Conservation (phyloP, 1,284 basidiomycete genomes). For the Neonothopanus nambi region DNA sequence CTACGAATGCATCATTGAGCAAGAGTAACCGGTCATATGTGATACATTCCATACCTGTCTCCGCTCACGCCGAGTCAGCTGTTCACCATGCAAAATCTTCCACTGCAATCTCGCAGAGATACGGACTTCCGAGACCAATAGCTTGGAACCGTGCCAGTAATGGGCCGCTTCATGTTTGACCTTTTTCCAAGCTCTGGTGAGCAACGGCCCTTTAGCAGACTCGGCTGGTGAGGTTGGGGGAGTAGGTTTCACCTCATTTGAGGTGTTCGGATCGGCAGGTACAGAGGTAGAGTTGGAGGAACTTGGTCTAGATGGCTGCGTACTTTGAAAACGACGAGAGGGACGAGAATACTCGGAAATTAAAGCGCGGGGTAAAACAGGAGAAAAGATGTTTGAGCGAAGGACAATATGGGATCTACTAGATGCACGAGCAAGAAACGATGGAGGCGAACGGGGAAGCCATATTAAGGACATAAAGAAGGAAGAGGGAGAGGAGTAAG, state of each 20-base stretch:
- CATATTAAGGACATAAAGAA: conserved; percentile 57
- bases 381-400: conserved; percentile 20
- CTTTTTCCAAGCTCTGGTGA: conserved; percentile 78
- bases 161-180: conserved; percentile 96
- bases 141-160: conserved; percentile 97
- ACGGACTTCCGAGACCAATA: conserved; percentile 92
- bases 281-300: conserved; percentile 20
- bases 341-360: conserved; percentile 4
- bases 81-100: conserved; percentile 91
- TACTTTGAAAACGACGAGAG: conserved; percentile 28
- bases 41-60: conserved; percentile 69
- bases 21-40: neutral
- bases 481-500: conserved; percentile 1
- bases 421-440: conserved; percentile 44
- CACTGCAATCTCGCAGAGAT: conserved; percentile 89
- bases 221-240: conserved; percentile 52
- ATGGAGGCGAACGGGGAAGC: conserved; percentile 53
- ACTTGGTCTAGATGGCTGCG: conserved; percentile 24
- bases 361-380: conserved; percentile 8
- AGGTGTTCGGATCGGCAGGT: conserved; percentile 22
- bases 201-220: conserved; percentile 51
- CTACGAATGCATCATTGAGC: conserved; percentile 39
- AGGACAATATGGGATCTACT: conserved; percentile 27
- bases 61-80: conserved; percentile 89
- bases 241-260: conserved; percentile 45